Conservation (phyloP, 139 green algal species). For the Yamagishiella unicocca region DNA sequence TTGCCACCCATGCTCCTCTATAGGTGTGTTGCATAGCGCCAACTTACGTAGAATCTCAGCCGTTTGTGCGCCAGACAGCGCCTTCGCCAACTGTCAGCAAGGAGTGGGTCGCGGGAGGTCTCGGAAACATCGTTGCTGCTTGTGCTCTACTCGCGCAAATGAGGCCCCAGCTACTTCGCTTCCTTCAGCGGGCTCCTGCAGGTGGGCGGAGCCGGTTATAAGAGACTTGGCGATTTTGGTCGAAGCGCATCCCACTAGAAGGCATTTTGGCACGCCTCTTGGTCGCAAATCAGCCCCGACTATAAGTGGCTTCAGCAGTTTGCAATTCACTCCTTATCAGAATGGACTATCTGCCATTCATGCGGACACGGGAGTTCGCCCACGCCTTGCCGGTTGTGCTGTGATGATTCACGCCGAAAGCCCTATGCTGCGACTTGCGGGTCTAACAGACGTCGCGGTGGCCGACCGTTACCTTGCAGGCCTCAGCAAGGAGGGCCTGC, state of each 20-base stretch:
- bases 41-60: not conserved
- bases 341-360: too few species aligned
- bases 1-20: not conserved
- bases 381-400: too few species aligned
- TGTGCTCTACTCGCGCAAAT: not conserved
- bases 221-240: not conserved
- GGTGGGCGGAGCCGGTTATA: not conserved
- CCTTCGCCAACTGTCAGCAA: not conserved
- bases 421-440: not conserved
- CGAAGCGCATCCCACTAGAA: not conserved
- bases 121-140: constrained; percentile 28
- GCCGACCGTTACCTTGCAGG: not conserved
- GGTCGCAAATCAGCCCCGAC: not conserved
- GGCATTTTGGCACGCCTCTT: not conserved
- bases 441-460: not conserved
- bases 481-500: constrained; percentile 26
- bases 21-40: too few species aligned
- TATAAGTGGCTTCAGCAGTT: not conserved
- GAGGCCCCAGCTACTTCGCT: constrained; percentile 44
- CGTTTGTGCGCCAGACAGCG: too few species aligned
- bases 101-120: constrained; percentile 14
- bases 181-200: constrained; percentile 39
- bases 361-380: too few species aligned
- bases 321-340: too few species aligned
- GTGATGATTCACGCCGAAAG: constrained; percentile 30